These are phyloP conservation scores for Zygoascus bituminiphila DNA, from an alignment of 805 yeast genomes.

Conservation along the genomic window DNA sequence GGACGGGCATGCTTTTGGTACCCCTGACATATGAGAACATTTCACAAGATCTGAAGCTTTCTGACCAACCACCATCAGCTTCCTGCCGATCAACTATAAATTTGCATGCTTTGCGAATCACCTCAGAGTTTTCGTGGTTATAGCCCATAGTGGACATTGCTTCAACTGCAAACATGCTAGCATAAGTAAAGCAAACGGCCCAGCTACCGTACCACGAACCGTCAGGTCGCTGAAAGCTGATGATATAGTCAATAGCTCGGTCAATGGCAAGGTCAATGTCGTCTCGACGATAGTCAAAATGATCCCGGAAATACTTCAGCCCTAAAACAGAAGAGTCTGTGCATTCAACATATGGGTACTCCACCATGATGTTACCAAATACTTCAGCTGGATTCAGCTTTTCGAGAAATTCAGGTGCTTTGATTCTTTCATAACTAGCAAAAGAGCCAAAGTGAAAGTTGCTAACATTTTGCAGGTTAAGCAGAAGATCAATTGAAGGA, in stretches of 20 bases:
- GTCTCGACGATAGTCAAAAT: conserved; percentile 53
- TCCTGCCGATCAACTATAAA: conserved; percentile 69
- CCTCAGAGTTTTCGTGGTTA: conserved; percentile 50
- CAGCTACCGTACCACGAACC: conserved; percentile 99
- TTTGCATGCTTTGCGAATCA: conserved; percentile 73
- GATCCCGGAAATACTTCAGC: conserved; percentile 62
- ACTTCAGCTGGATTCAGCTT: conserved; percentile 92
- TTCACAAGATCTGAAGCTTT: conserved; percentile 84
- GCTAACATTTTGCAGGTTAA: conserved; percentile 71
- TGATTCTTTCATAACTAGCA: conserved; percentile 81
- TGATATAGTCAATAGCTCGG: conserved; percentile 66
- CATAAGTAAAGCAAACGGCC: conserved; percentile 96
- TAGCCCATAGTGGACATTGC: conserved; percentile 69
- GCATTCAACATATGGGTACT: conserved; percentile 96
- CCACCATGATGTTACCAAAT: conserved; percentile 96
- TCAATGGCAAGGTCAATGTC: conserved; percentile 65
- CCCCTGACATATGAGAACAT: conserved; percentile 65
- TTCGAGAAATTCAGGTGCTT: conserved; percentile 73
- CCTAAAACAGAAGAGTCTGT: conserved; percentile 94
- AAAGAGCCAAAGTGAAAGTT: conserved; percentile 82
- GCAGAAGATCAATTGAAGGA: conserved; percentile 67
- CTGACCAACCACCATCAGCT: conserved; percentile 97
- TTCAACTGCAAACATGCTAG: conserved; percentile 96
- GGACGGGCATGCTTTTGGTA: conserved; percentile 61
- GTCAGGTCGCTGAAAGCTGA: conserved; percentile 57